These are phyloP conservation scores for Elsinoe batatas DNA, from an alignment of 2,329 filamentous ascomycete species.

Conservation along the genomic window DNA sequence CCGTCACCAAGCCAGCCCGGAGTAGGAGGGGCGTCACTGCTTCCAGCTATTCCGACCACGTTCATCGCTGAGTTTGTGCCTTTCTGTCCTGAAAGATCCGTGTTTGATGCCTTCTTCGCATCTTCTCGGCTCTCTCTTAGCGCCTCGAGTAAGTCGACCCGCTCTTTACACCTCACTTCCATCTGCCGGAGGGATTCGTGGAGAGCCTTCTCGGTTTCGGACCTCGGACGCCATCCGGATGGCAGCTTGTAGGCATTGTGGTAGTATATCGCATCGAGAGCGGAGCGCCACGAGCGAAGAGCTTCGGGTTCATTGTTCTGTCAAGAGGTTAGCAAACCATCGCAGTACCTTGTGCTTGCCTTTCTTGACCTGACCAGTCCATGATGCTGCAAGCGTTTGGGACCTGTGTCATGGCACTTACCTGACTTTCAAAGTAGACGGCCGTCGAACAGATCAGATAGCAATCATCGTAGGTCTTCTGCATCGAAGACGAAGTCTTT, in stretches of 20 bases:
- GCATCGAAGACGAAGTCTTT: constrained; percentile 62
- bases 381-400: no score
- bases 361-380: no score
- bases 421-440: constrained; percentile 90
- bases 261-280: constrained; percentile 80
- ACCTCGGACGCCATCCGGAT: constrained; percentile 57
- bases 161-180: constrained; percentile 86
- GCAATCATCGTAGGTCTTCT: constrained; percentile 96
- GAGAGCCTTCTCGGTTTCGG: constrained; percentile 74
- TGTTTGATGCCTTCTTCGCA: constrained; percentile 32
- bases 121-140: constrained; percentile 57
- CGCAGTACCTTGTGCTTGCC: no score
- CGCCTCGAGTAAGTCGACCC: constrained; percentile 78
- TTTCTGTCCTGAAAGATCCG: constrained; percentile 9
- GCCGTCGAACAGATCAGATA: constrained; percentile 92
- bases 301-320: constrained; percentile 89
- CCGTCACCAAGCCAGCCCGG: constrained; percentile 65
- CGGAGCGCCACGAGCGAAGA: constrained; percentile 78
- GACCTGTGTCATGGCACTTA: constrained; percentile 31
- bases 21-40: constrained; percentile 16
- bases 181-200: constrained; percentile 72
- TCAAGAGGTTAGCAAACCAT: not conserved
- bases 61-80: constrained; percentile 12
- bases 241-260: constrained; percentile 69
- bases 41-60: constrained; percentile 1